Base-by-base conservation (phyloP, 129 eudicot genomes). In the Tanacetum coccineum region DNA sequence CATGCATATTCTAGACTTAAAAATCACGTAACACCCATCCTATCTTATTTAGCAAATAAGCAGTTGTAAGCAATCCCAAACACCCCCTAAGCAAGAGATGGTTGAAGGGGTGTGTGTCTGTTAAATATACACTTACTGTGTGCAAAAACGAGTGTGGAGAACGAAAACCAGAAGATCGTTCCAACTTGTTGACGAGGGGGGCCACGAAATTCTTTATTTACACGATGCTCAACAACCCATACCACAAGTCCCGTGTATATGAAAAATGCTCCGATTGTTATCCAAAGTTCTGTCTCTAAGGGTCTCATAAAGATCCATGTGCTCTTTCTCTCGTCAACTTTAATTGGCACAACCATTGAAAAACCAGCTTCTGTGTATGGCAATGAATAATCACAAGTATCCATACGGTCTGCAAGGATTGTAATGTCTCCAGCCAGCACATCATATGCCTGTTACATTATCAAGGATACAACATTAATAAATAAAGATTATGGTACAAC, bases 261-360 rank as follows among this genome's bases (percentile, higher is more conserved):
- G 63, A 85, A 81, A 53, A 79, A 85, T 0, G 51, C 73, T 2
- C 70, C 81, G 1, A 57, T 76, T 46, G 87, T 79, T 55, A 85
- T 42, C 91, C 91, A 85, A 3, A 85, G 74, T 2, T 68, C 45
- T 49, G 3, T 75, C 52, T 74, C 79, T 14, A 85, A 55, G 9
- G 91, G 91, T 49, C 74, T 79, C 82, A 81, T 64, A 71, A 85
- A 85, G 25, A 81, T 81, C 91, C 91, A 85, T 0, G 74, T 72
- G 52, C 73, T 76, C 72, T 75, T 79, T 67, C 65, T 73, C 22
- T 70, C 73, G 19, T 81, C 82, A 54, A 50, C 53, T 45, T 69
- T 65, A 20, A 76, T 28, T 4, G 84, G 91, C 40, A 81, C 91
- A 32, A 81, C 12, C 74, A 74, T 42, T 9, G 66, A 44, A 46